Percentiles rank a stretch among this genome's conserved stretches.
Evolutionary conservation across 179 eudicot species (phyloP).

Genomic region (Patellifolia procumbens): DNA sequence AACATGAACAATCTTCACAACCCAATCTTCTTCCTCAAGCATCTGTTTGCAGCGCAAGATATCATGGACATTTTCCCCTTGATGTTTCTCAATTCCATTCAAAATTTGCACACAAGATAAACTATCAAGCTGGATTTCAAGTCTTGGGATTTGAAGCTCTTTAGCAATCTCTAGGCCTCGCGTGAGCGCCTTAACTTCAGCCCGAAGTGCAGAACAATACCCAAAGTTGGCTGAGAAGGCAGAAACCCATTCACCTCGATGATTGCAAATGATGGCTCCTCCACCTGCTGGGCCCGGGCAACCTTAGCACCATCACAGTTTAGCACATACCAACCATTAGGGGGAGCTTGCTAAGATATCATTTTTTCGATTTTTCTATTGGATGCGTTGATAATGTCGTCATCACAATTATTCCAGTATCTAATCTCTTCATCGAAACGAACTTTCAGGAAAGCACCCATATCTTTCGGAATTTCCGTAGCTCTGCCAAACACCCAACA

Average conservation of each 20-base stretch:
- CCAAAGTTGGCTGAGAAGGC: background rate
- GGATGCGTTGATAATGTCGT: too few relatives aligned
- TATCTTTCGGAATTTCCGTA: too few relatives aligned
- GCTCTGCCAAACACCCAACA: too few relatives aligned
- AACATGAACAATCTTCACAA: background rate
- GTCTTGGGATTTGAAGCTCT: background rate
- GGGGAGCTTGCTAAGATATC: too few relatives aligned
- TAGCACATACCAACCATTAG: background rate
- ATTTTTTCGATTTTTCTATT: too few relatives aligned
- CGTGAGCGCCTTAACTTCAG: background rate
- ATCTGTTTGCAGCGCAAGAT: background rate
- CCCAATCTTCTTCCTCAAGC: background rate
- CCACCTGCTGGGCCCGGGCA: background rate
- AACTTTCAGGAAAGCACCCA: too few relatives aligned
- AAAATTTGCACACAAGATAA: background rate
- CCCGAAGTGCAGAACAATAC: background rate
- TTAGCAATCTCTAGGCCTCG: background rate
- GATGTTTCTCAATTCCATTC: background rate
- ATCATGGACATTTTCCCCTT: background rate
- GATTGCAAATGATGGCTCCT: background rate
- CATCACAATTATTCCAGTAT: too few relatives aligned
- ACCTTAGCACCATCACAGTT: background rate
- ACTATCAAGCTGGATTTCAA: background rate
- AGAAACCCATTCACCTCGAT: background rate
- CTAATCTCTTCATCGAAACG: too few relatives aligned